phyloP scores from a whole-genome alignment of 2,329 filamentous ascomycete species.

The Fonsecaea nubica region DNA sequence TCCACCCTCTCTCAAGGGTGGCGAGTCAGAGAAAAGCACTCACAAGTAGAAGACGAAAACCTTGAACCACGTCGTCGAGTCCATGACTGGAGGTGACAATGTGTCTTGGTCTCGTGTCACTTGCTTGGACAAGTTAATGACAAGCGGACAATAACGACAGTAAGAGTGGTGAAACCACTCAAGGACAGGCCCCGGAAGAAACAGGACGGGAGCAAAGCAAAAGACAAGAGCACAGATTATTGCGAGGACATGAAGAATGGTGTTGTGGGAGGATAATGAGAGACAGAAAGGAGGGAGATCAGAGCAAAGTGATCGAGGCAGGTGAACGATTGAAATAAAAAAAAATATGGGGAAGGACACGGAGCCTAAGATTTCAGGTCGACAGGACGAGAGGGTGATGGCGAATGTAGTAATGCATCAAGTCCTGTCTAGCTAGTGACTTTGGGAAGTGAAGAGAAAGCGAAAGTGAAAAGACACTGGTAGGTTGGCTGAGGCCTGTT shows the following conservation, averaged over 20 bases:
- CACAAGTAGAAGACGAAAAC: constrained; percentile 52
- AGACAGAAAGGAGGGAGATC: constrained; percentile 35
- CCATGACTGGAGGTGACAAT: constrained; percentile 22
- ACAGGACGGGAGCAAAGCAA: constrained; percentile 22
- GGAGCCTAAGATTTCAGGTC: constrained; percentile 23
- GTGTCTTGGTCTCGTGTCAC: constrained; percentile 24
- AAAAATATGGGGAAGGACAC: constrained; percentile 32
- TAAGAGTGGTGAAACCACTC: constrained; percentile 38
- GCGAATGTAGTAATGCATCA: constrained; percentile 4
- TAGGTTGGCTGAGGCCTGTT: constrained; percentile 9
- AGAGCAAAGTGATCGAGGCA: constrained; percentile 31
- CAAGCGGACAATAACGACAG: constrained; percentile 39
- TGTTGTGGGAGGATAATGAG: constrained; percentile 27
- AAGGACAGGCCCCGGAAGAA: constrained; percentile 24
- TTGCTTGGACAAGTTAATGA: constrained; percentile 17
- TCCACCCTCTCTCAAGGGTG: neutral
- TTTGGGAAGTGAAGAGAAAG: constrained; percentile 17
- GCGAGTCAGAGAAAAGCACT: constrained; percentile 37
- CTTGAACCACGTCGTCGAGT: constrained; percentile 28
- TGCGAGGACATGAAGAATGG: constrained; percentile 33
- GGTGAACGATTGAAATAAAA: constrained; percentile 34
- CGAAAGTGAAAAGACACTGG: constrained; percentile 8
- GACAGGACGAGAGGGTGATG: neutral
- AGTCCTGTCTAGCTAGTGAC: neutral
- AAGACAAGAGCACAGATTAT: constrained; percentile 32